Base-by-base conservation (phyloP, 495 filamentous ascomycete species). In the Daldinia caldariorum region DNA sequence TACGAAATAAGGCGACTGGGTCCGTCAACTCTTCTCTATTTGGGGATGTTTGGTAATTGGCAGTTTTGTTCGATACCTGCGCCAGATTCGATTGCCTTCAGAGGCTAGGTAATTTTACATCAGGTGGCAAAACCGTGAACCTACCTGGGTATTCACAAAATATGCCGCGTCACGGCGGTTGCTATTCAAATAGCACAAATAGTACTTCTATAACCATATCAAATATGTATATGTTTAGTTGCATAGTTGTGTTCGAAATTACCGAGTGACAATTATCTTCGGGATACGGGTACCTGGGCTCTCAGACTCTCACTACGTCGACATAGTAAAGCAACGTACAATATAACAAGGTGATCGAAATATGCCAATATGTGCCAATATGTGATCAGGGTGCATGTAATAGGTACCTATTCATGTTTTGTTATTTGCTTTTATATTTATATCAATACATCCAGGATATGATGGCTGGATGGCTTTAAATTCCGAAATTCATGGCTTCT, bases 161-260 rank as follows among this genome's bases (percentile, higher is more conserved):
- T 53, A 9, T 32, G 32, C 49, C 49, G 49, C 49, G 31, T 41
- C 39, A 2, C 38, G 5, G 38, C 12, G 14, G 20, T 18, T 45
- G 38, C 38, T 22, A 59, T 43, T 16, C 22, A 32, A 53, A 65
- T 64, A 57, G 16, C 43, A 59, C 43, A 47, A 47, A 65, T 37
- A 37, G 53, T 53, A 16, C 61, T 57, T 61, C 51, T 62, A 63
- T 56, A 71, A 29, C 49, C 22, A 53, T 32, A 53, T 12, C 1
- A 53, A 16, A 32, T 10, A 32, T 32, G 26, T 53, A 32, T 53
- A 32, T 47, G 41, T 45, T 26, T 26, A 26, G 26, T 47, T 47
- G 10, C 43, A 47, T 16, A 47, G 16, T 20, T 22, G 18, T 47
- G 43, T 20, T 47, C 20, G 1, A 18, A 8, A 7, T 45, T 45